Base-by-base conservation (phyloP, 768 basidiomycete species). In the Boletus rubropictus region DNA sequence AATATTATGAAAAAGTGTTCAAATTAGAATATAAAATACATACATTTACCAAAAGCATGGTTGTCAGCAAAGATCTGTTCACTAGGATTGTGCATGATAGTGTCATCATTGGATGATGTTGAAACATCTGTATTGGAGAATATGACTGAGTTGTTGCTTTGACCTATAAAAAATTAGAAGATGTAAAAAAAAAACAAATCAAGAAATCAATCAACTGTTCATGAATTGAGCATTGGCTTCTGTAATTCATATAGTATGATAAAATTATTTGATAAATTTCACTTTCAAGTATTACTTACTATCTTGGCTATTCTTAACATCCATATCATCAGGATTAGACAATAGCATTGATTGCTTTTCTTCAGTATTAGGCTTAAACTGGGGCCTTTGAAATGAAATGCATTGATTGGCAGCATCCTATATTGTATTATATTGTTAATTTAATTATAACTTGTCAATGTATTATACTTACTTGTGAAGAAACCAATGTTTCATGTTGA, bases 381-480 rank as follows among this genome's bases (percentile, higher is more conserved):
- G 29, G 2, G 5, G 1, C 17, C 40, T 27, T 21, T 39, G 33
- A 2, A 10, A 1, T 9, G 18, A 0, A 6, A 12, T n/a, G n/a
- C n/a, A 4, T 5, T 32, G 32, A 9, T 28, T 47, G 18, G 1
- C 11, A 6, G 1, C 0, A 5, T 3, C 3, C 58, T 60, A 44
- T 4, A 32, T 7, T 2, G n/a, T 14, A 14, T 14, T n/a, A 3
- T 15, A 4, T 14, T 15, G 1, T 39, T 4, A 29, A 5, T 12
- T 0, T 0, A 17, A 33, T 1, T 28, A 1, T 12, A 11, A 6
- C 1, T 9, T 21, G 1, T 4, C 0, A 35, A 11, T n/a, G 21
- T 3, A 35, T 32, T 3, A 2, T 17, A 36, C 59, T 51, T 9
- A 59, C 58, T 7, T 60, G 54, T 21, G 5, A 4, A 42, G 39